Percentiles rank a stretch among this genome's conserved stretches.
Conservation (phyloP, 352 stramenopile genomes). For the Globisporangium alternatum region DNA sequence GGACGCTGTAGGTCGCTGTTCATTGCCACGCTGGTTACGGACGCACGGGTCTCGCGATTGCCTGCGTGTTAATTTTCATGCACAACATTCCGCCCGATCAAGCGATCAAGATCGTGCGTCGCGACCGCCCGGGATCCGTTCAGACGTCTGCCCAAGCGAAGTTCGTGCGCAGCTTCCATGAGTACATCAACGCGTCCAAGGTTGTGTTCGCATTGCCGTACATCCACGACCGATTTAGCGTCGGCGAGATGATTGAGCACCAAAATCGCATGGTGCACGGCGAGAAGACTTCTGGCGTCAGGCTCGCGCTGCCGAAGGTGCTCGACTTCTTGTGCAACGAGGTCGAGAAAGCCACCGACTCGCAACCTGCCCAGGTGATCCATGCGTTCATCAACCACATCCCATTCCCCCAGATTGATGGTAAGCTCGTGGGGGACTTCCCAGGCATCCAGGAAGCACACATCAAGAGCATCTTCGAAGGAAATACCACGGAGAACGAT, state of each 20-base stretch:
- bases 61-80: conserved; percentile 82
- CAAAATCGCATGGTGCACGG: conserved; percentile 64
- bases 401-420: conserved; percentile 13
- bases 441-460: conserved; percentile 23
- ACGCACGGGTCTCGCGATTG: conserved; percentile 84
- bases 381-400: conserved; percentile 23
- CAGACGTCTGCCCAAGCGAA: conserved; percentile 70
- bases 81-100: conserved; percentile 68
- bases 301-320: conserved; percentile 43
- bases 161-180: conserved; percentile 74
- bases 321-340: conserved; percentile 60
- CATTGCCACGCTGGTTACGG: conserved; percentile 90
- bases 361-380: conserved; percentile 13
- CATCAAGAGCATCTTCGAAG: conserved; percentile 26
- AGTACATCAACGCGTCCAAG: conserved; percentile 63
- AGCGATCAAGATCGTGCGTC: conserved; percentile 71
- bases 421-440: conserved; percentile 7
- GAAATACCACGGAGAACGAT: conserved; percentile 8
- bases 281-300: conserved; percentile 21
- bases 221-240: conserved; percentile 71
- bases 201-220: conserved; percentile 73
- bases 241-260: conserved; percentile 61
- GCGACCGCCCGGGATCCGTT: conserved; percentile 72
- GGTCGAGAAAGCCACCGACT: conserved; percentile 35
- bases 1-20: conserved; percentile 56